Evolutionary conservation across 1,284 basidiomycete species (phyloP), one percentile per base, ranked within the genome.

Genomic region (Agroathelia rolfsii): DNA sequence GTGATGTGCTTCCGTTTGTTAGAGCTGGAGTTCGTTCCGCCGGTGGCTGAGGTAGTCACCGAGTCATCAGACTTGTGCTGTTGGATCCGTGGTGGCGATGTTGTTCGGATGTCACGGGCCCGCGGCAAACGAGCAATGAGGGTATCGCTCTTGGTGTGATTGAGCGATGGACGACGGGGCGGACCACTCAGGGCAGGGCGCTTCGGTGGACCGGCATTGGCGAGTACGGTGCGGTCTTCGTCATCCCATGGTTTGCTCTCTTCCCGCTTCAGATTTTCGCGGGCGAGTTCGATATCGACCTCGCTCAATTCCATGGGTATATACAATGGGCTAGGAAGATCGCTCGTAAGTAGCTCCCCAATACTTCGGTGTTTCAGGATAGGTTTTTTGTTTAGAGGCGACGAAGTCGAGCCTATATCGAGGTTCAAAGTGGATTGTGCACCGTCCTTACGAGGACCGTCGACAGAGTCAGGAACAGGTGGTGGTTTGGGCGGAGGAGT

Each of bases 321-420:
- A 59, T 77, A 63, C 48, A 76, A 61, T 41, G 69, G 76, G 43
- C 71, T 72, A 3, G 59, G 51, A 44, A 7, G 59, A 40, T 75
- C 70, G 33, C 65, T 66, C 4, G 73, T 74, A 27, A 98, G 81
- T 41, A 96, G 76, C 53, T 98, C 87, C 40, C 80, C 76, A 41
- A 98, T 82, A 42, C 86, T 93, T 18, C 94, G 80, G 54, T 95
- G 87, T 61, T 98, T 98, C 47, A 98, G 72, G 41, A 98, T 98
- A 28, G 94, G 87, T 59, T 97, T 97, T 46, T 71, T 75, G 18
- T 54, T 54, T 5, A 46, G 25, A 3, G 41, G 36, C 14, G 42
- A 28, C 24, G 49, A 35, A 28, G 52, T 41, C 17, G 50, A 49
- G 26, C 55, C 53, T 30, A 62, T 56, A 42, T 65, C 65, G 33